Percentiles rank a stretch among this genome's conserved stretches.
Conservation (phyloP, 2,329 filamentous ascomycete species). For the Trichoderma brevicompactum region DNA sequence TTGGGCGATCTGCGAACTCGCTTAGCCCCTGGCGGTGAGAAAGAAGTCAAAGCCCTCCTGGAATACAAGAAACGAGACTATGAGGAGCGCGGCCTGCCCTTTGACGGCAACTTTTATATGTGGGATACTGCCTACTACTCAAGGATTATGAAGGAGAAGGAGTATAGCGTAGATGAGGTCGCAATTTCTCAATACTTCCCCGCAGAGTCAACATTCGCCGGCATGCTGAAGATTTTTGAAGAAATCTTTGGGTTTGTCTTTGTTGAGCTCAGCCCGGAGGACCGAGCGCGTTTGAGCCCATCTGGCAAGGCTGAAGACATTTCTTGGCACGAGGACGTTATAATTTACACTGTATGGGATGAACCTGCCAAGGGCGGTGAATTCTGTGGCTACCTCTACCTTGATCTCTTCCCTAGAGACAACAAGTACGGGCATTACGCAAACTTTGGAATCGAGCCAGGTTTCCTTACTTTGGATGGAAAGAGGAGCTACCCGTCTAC, state of each 20-base stretch:
- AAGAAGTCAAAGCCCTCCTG: slow-evolving; percentile 72
- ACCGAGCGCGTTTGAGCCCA: slow-evolving; percentile 66
- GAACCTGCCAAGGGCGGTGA: slow-evolving; percentile 70
- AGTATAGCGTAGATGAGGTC: slow-evolving; percentile 79
- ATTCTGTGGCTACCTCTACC: slow-evolving; percentile 82
- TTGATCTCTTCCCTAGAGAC: slow-evolving; percentile 77
- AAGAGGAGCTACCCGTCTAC: slow-evolving; percentile 76
- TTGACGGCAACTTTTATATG: slow-evolving; percentile 75
- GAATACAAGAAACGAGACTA: slow-evolving; percentile 74
- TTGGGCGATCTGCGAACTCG: slow-evolving; percentile 70
- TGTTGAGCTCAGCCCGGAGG: slow-evolving; percentile 70
- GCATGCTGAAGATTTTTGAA: slow-evolving; percentile 84
- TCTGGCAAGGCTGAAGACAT: slow-evolving; percentile 73
- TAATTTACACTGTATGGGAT: slow-evolving; percentile 82
- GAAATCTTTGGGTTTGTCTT: slow-evolving; percentile 80
- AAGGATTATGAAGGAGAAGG: slow-evolving; percentile 77
- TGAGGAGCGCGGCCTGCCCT: slow-evolving; percentile 59
- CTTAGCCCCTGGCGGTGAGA: slow-evolving; percentile 69
- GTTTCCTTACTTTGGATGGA: slow-evolving; percentile 68
- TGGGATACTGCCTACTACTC: slow-evolving; percentile 86
- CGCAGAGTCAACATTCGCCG: slow-evolving; percentile 70
- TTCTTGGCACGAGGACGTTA: slow-evolving; percentile 82
- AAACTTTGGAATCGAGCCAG: slow-evolving; percentile 81
- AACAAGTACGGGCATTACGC: slow-evolving; percentile 86
- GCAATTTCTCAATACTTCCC: slow-evolving; percentile 86